phyloP scores from a whole-genome alignment of 345 rosid species.

The Acer campestre region DNA sequence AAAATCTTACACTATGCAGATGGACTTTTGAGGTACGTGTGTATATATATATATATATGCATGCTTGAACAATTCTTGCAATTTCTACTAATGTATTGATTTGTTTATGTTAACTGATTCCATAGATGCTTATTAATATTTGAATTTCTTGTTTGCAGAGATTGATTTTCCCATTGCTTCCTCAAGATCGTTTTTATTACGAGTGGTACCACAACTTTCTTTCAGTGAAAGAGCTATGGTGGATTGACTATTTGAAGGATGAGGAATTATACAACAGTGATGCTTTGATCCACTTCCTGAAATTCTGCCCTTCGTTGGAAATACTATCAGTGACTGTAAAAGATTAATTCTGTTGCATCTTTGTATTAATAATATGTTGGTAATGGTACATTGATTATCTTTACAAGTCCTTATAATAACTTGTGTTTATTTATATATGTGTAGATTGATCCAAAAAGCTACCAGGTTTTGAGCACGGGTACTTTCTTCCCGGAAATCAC shows the following conservation, averaged over 20 bases:
- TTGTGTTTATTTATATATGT: neutral
- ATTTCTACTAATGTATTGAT: too few species aligned
- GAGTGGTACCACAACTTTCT: neutral
- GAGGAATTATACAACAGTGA: constrained; percentile 10
- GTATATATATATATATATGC: too few species aligned
- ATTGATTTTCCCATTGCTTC: neutral
- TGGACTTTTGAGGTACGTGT: constrained; percentile 14
- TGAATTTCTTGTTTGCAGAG: constrained; percentile 4
- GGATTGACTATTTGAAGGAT: constrained; percentile 17
- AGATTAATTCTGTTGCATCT: neutral
- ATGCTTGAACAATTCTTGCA: neutral
- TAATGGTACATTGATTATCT: neutral
- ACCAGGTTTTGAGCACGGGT: neutral
- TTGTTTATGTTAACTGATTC: too few species aligned
- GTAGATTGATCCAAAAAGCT: constrained; percentile 11
- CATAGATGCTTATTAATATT: neutral
- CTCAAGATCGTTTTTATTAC: too few species aligned
- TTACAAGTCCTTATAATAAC: neutral
- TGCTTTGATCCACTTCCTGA: constrained; percentile 16
- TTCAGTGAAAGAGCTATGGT: constrained; percentile 11
- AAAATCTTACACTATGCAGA: constrained; percentile 8
- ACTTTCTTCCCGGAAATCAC: neutral
- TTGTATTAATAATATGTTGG: neutral
- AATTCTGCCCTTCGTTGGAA: constrained; percentile 14
- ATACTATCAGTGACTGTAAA: constrained; percentile 19